These are phyloP conservation scores for Ogataea methanolica DNA, from an alignment of 805 yeast genomes.

Conservation along the genomic window DNA sequence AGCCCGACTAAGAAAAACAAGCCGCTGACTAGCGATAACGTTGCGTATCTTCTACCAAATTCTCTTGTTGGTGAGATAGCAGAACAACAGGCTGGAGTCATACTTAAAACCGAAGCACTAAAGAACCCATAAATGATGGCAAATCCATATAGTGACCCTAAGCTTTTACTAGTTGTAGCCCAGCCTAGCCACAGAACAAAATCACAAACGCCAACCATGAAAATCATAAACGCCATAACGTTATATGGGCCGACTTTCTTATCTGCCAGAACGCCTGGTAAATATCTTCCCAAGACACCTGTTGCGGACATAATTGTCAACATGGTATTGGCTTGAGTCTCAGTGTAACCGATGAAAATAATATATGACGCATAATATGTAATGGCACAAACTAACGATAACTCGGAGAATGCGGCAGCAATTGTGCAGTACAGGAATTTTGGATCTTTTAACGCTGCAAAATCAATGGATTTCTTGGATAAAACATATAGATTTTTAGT, in stretches of 20 bases:
- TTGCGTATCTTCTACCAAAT: slow-evolving; percentile 20
- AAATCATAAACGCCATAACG: slow-evolving; percentile 45
- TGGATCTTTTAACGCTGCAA: slow-evolving; percentile 33
- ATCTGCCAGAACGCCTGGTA: slow-evolving; percentile 56
- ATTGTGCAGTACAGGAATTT: slow-evolving; percentile 32
- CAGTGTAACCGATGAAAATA: slow-evolving; percentile 36
- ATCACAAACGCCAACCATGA: slow-evolving; percentile 39
- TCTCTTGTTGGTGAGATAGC: slow-evolving; percentile 43
- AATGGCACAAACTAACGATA: slow-evolving; percentile 34
- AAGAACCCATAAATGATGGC: slow-evolving; percentile 48
- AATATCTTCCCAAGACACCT: slow-evolving; percentile 48
- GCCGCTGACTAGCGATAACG: slow-evolving; percentile 28
- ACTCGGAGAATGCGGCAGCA: slow-evolving; percentile 38
- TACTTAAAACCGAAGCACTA: slow-evolving; percentile 51
- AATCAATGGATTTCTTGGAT: slow-evolving; percentile 23
- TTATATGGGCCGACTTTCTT: slow-evolving; percentile 48
- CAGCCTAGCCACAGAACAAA: slow-evolving; percentile 58
- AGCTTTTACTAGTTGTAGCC: slow-evolving; percentile 33
- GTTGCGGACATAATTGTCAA: slow-evolving; percentile 44
- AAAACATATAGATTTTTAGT: slow-evolving; percentile 9
- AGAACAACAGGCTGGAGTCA: slow-evolving; percentile 57
- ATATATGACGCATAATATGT: slow-evolving; percentile 44
- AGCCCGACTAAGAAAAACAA: slow-evolving; percentile 28
- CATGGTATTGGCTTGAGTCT: slow-evolving; percentile 37
- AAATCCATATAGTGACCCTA: slow-evolving; percentile 43